Percentiles rank a stretch among this genome's conserved stretches.
These are phyloP conservation scores for Sanghuangporus weigelae DNA, from an alignment of 1,284 basidiomycete genomes.

Conservation along the genomic window DNA sequence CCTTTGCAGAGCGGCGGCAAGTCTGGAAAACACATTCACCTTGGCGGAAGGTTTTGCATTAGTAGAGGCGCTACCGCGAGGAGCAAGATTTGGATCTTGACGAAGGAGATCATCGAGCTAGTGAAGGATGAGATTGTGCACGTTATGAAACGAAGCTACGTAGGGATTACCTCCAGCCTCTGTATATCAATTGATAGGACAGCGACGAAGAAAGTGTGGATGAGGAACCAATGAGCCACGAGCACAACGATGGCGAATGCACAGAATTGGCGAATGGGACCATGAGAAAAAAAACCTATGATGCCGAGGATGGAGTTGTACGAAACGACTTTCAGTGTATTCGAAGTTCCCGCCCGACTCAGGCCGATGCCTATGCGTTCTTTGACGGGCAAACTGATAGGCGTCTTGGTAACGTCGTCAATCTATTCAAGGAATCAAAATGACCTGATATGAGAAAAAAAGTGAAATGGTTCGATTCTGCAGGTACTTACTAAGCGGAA, in stretches of 20 bases:
- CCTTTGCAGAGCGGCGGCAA: background rate
- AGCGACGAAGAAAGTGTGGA: conserved; percentile 89
- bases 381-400: conserved; percentile 86
- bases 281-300: conserved; percentile 72
- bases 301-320: conserved; percentile 82
- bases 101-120: conserved; percentile 75
- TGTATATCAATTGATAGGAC: conserved; percentile 90
- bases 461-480: conserved; percentile 6
- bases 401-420: conserved; percentile 85
- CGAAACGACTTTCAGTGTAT: conserved; percentile 85
- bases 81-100: conserved; percentile 52
- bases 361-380: conserved; percentile 89
- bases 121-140: conserved; percentile 5
- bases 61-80: conserved; percentile 27
- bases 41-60: background rate
- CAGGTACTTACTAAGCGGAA: conserved; percentile 70
- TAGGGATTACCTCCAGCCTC: conserved; percentile 64
- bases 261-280: conserved; percentile 91
- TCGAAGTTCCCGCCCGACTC: conserved; percentile 83
- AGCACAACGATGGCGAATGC: conserved; percentile 91
- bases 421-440: conserved; percentile 43
- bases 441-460: background rate
- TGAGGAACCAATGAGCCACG: conserved; percentile 93
- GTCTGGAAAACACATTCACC: background rate
- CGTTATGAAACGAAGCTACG: background rate